phyloP scores from a whole-genome alignment of 2,329 filamentous ascomycete species.

The Teratosphaeria epicoccoides region DNA sequence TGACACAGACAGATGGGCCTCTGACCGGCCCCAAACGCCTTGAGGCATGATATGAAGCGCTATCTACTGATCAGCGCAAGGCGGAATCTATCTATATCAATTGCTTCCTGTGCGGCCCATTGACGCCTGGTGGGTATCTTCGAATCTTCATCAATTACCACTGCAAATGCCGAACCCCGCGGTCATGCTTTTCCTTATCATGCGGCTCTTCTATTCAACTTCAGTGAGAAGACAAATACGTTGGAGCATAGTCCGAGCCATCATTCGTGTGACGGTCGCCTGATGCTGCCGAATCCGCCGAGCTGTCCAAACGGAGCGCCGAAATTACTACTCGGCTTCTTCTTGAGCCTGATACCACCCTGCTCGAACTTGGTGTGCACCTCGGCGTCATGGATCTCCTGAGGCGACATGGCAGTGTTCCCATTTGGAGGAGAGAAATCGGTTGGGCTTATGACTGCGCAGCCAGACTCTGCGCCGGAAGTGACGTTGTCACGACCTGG shows the following conservation, averaged over 20 bases:
- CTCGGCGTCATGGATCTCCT: conserved; percentile 15
- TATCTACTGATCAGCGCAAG: neutral
- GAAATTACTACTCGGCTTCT: conserved; percentile 27
- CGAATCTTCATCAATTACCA: neutral
- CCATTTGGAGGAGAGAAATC: conserved; percentile 7
- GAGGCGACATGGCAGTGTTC: conserved; percentile 7
- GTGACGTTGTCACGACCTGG: neutral
- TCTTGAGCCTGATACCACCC: conserved; percentile 27
- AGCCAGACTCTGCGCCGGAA: conserved; percentile 5
- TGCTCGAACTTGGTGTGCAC: conserved; percentile 20
- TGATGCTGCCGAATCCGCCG: conserved; percentile 19
- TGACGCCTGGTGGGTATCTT: neutral
- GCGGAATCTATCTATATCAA: neutral
- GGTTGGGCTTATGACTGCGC: conserved; percentile 10
- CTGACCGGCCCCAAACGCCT: neutral
- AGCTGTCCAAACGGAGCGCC: conserved; percentile 27
- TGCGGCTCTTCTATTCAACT: neutral
- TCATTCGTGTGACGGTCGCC: conserved; percentile 6
- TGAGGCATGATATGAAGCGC: neutral
- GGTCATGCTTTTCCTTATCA: neutral
- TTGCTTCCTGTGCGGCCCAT: neutral
- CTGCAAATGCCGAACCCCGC: neutral
- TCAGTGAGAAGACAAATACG: neutral
- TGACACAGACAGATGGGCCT: neutral
- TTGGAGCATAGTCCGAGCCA: neutral